Conservation (phyloP, 1,284 basidiomycete species). For the Erythrobasidium hasegawianum region DNA sequence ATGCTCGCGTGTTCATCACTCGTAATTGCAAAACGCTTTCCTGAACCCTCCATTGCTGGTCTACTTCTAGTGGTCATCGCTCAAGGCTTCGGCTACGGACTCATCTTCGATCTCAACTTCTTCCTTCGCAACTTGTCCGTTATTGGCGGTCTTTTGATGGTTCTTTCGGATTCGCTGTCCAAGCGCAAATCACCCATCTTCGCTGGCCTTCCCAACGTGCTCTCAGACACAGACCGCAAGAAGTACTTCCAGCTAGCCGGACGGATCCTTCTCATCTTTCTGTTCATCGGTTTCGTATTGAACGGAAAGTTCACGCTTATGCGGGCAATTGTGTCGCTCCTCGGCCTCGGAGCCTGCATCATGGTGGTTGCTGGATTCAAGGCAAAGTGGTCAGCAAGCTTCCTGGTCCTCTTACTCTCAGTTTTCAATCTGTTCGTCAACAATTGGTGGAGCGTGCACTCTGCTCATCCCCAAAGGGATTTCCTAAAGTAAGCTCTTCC, state of each 20-base stretch:
- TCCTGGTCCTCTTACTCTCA: constrained; percentile 87
- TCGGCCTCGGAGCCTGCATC: constrained; percentile 65
- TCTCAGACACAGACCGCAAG: constrained; percentile 92
- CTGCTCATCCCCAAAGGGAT: constrained; percentile 86
- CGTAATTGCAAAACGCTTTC: constrained; percentile 80
- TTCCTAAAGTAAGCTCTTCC: constrained; percentile 74
- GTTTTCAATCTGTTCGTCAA: constrained; percentile 98
- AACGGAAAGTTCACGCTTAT: constrained; percentile 53
- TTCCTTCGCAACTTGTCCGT: constrained; percentile 95
- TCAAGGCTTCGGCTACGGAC: constrained; percentile 88
- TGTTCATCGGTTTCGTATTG: constrained; percentile 96
- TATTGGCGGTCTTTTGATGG: constrained; percentile 92
- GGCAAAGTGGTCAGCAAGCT: constrained; percentile 97
- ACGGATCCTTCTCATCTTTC: constrained; percentile 94
- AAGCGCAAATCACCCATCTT: constrained; percentile 75
- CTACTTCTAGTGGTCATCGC: constrained; percentile 87
- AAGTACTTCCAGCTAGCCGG: constrained; percentile 99
- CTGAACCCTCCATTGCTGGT: constrained; percentile 82
- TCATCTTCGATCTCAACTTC: constrained; percentile 97
- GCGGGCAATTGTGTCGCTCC: constrained; percentile 53
- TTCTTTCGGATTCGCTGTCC: constrained; percentile 90
- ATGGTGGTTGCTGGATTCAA: constrained; percentile 99
- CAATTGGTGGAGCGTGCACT: constrained; percentile 97
- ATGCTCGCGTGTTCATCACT: constrained; percentile 86
- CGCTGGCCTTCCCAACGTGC: constrained; percentile 75